Base-by-base conservation (phyloP, 306 rosid genomes). In the Cucumis hystrix region DNA sequence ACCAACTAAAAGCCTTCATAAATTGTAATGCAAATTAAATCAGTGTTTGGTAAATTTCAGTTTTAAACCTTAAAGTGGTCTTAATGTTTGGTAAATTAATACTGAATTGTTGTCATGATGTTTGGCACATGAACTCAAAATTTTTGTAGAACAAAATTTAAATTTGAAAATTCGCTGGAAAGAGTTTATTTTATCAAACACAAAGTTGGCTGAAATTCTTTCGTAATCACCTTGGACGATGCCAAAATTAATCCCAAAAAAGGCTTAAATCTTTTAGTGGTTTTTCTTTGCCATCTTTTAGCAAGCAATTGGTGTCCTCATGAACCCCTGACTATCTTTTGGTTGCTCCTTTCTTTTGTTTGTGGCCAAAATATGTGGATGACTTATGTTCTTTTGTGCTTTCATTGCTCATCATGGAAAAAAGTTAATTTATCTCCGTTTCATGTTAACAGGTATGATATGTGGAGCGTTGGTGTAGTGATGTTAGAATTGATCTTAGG, bases 391-490 rank as follows among this genome's bases (percentile, higher is more conserved):
- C 11, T 28, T 5, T 43, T 67, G 33, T 40, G 51, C 16, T 66
- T 64, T 20, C 5, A 67, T 67, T 67, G 14, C 74, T 5, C 74
- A n/a, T 40, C 17, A 67, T 67, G 74, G 52, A 66, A 66, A 67
- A 40, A 67, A 5, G 74, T 40, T n/a, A 40, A 67, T n/a, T 63
- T 76, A 67, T 79, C 72, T 5, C 47, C 64, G 47, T 82, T 59
- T 20, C 67, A 10, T 75, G 54, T 63, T 82, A 45, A 70, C 95
- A 90, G 98, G 86, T 95, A 90, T 83, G 97, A 95, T 86, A 92
- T 92, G 93, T 95, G 97, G 98, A 95, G 97, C 40, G 93, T 89
- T 67, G 97, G 98, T 82, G 92, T 95, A 82, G 95, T 95, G 85
- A 90, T 95, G 87, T 81, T 95, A 85, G 98, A 95, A 84, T 82